These are phyloP conservation scores for Aphanomyces cochlioides DNA, from an alignment of 352 stramenopile species.

Conservation along the genomic window DNA sequence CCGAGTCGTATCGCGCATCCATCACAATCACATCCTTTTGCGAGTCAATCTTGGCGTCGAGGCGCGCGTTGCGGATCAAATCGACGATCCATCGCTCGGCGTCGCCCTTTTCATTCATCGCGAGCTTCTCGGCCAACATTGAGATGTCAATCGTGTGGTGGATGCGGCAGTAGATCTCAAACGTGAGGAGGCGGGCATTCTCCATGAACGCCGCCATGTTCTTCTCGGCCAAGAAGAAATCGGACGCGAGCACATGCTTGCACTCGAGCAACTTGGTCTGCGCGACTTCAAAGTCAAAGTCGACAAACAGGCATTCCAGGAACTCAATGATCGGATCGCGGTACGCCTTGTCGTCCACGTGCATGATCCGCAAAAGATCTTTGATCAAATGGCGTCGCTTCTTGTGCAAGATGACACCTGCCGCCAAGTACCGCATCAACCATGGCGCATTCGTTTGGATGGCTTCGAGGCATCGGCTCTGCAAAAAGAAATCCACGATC, in stretches of 20 bases:
- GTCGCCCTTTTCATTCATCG: conserved; percentile 93
- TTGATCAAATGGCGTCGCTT: conserved; percentile 90
- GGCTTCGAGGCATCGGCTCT: conserved; percentile 90
- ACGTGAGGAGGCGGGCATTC: conserved; percentile 95
- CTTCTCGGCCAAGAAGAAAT: conserved; percentile 97
- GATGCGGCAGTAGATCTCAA: conserved; percentile 99
- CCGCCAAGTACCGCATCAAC: conserved; percentile 95
- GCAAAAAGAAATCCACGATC: conserved; percentile 97
- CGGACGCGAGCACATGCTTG: conserved; percentile 91
- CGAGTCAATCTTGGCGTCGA: conserved; percentile 98
- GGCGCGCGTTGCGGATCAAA: conserved; percentile 95
- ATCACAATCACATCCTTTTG: conserved; percentile 97
- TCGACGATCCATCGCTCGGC: conserved; percentile 99
- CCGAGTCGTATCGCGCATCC: conserved; percentile 87
- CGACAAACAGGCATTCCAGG: conserved; percentile 96
- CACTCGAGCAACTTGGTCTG: conserved; percentile 92
- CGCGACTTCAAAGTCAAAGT: conserved; percentile 98
- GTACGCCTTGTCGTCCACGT: conserved; percentile 83
- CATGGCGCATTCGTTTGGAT: conserved; percentile 99
- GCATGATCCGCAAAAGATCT: conserved; percentile 95
- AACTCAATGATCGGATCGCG: conserved; percentile 90
- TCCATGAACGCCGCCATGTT: conserved; percentile 99
- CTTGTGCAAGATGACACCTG: conserved; percentile 97
- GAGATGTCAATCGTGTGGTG: conserved; percentile 99
- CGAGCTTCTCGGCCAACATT: conserved; percentile 94